Conservation (phyloP, 768 basidiomycete species). For the Boletus sp. region DNA sequence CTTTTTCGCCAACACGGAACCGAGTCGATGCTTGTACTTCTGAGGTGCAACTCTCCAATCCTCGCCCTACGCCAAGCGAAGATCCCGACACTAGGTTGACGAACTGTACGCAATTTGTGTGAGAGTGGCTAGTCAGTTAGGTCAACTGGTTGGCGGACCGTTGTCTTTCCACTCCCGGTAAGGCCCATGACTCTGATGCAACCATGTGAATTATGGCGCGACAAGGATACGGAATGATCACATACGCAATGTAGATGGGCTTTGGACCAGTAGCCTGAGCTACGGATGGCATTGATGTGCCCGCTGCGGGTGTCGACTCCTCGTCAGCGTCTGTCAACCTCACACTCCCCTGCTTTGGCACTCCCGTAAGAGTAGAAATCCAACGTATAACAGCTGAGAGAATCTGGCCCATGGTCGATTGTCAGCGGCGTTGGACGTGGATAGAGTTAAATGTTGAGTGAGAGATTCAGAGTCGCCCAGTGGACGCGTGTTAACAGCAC, state of each 20-base stretch:
- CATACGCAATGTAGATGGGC: slow-evolving; percentile 30
- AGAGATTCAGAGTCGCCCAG: neutral
- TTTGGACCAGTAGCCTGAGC: slow-evolving; percentile 3
- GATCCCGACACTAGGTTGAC: slow-evolving; percentile 35
- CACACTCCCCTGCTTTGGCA: slow-evolving; percentile 8
- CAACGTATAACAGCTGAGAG: slow-evolving; percentile 3
- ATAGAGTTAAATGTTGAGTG: neutral
- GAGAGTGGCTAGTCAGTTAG: neutral
- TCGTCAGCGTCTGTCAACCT: slow-evolving; percentile 18
- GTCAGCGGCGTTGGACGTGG: slow-evolving; percentile 12
- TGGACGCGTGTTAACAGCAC: slow-evolving; percentile 9
- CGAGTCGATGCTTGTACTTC: slow-evolving; percentile 30
- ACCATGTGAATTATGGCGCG: slow-evolving; percentile 1
- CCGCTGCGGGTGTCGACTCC: slow-evolving; percentile 9
- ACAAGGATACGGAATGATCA: neutral
- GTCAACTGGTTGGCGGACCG: slow-evolving; percentile 17
- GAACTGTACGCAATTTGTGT: slow-evolving; percentile 24
- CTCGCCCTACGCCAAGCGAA: slow-evolving; percentile 28
- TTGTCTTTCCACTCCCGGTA: slow-evolving; percentile 33
- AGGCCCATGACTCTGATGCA: slow-evolving; percentile 27
- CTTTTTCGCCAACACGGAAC: slow-evolving; percentile 29
- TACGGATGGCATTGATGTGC: neutral
- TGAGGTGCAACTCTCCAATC: slow-evolving; percentile 35
- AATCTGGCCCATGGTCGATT: slow-evolving; percentile 22
- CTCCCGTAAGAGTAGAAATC: neutral